These are phyloP conservation scores for Pelargonium exstipulatum DNA, from an alignment of 441 rosid species.

Conservation along the genomic window DNA sequence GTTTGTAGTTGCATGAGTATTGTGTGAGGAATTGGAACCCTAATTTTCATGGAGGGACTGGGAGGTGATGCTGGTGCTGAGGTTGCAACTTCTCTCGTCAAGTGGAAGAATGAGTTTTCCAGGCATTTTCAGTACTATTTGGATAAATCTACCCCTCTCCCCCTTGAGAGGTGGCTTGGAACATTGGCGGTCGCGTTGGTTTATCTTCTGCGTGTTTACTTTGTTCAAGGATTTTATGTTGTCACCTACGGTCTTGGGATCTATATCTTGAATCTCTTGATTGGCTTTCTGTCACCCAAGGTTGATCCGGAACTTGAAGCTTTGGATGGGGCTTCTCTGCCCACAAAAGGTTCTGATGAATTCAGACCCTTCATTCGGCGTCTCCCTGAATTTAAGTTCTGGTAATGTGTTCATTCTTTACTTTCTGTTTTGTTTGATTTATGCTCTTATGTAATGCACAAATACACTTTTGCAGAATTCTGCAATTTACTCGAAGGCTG, in stretches of 20 bases:
- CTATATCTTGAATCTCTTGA: constrained; percentile 71
- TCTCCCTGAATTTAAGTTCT: constrained; percentile 91
- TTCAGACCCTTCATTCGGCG: constrained; percentile 92
- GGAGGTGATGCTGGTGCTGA: too few relatives aligned
- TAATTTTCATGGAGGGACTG: too few relatives aligned
- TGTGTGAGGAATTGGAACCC: too few relatives aligned
- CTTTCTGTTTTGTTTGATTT: neutral
- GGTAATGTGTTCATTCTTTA: constrained; percentile 36
- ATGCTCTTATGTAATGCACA: neutral
- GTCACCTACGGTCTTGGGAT: constrained; percentile 90
- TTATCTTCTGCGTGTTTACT: constrained; percentile 58
- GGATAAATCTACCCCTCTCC: constrained; percentile 77
- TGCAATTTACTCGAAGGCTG: neutral
- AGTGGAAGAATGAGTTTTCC: constrained; percentile 25
- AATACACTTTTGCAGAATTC: neutral
- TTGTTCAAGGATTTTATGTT: constrained; percentile 73
- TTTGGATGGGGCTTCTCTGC: constrained; percentile 70
- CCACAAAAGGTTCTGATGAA: constrained; percentile 91
- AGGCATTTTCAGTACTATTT: constrained; percentile 76
- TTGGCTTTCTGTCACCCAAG: constrained; percentile 86
- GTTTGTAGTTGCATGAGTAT: too few relatives aligned
- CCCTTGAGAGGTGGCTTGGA: constrained; percentile 74
- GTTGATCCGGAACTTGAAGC: constrained; percentile 77
- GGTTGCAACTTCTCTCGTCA: too few relatives aligned
- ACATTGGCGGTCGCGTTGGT: constrained; percentile 42